Conservation (phyloP, 2,329 filamentous ascomycete genomes). For the Scedosporium minutisporum region DNA sequence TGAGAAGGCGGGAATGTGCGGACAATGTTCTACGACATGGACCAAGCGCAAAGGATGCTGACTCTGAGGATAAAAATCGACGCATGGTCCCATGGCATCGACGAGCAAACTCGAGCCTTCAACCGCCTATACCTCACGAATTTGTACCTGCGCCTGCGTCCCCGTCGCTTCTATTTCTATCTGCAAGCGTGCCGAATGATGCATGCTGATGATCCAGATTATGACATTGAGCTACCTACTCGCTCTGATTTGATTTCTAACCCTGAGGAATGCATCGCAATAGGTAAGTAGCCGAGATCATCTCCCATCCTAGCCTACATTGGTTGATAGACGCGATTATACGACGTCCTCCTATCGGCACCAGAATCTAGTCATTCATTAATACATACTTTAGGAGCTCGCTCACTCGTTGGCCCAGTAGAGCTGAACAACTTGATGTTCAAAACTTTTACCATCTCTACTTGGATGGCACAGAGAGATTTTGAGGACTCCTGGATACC, state of each 20-base stretch:
- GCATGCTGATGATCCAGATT: neutral
- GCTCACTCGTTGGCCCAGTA: too few relatives aligned
- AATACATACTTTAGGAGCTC: too few relatives aligned
- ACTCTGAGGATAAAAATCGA: constrained; percentile 20
- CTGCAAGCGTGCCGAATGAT: neutral
- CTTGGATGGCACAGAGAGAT: too few relatives aligned
- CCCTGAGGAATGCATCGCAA: neutral
- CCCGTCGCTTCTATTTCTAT: constrained; percentile 15
- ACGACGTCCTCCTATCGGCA: neutral
- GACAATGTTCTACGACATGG: constrained; percentile 14
- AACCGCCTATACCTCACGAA: constrained; percentile 14
- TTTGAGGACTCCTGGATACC: too few relatives aligned
- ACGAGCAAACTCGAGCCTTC: constrained; percentile 14
- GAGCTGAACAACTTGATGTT: too few relatives aligned
- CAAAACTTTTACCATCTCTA: too few relatives aligned
- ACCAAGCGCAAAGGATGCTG: constrained; percentile 15
- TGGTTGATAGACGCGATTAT: neutral
- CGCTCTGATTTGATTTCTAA: neutral
- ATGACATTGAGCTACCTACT: neutral
- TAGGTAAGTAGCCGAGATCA: neutral
- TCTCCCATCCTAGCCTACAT: neutral
- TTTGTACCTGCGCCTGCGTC: constrained; percentile 15
- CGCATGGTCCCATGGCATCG: constrained; percentile 15
- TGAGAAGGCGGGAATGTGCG: constrained; percentile 14
- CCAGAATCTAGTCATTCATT: neutral